Evolutionary conservation across 805 yeast species (phyloP), one percentile per base, ranked within the genome.

Genomic region (Hanseniaspora valbyensis): DNA sequence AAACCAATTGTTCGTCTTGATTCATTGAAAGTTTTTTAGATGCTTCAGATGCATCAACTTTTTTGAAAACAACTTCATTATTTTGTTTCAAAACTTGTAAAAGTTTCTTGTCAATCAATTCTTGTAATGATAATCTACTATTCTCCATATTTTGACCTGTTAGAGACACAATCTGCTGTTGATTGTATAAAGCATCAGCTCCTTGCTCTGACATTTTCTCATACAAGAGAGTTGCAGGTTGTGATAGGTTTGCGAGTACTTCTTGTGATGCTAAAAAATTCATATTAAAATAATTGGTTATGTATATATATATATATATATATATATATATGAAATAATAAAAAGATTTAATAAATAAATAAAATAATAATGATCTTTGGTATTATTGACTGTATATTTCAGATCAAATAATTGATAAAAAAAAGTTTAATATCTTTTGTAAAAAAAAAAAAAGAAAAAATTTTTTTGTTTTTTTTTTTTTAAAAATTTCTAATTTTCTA

Each of bases 1-100:
- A 90, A 25, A 90, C 83, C 76, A 90, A 77, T 22, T 89, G 81
- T 66, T 92, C 97, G 59, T 92, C 98, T 26, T 81, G 75, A 8
- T 75, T 62, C 96, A 90, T 88, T 34, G 78, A 73, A 24, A 80
- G 71, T 54, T 86, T 77, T 60, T 84, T 85, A 25, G 69, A 74
- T 9, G 96, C 96, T 55, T 88, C 96, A 12, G 75, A 69, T 37
- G 72, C 66, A 6, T 80, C 72, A 2, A 86, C 82, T 1, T 89
- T 87, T 61, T 83, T 84, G 66, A 88, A 92, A 60, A 74, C 73
- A 54, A 82, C 71, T 54, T 71, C 83, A 53, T 75, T 82, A 52
- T 81, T 81, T 54, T 73, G 77, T 58, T 80, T 83, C 24, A 81
- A 73, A 53, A 86, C 67, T 62, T 84, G 83, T 48, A 87, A 72